phyloP scores from a whole-genome alignment of 352 stramenopile genomes.

The Pythium rhizo-oryzae region DNA sequence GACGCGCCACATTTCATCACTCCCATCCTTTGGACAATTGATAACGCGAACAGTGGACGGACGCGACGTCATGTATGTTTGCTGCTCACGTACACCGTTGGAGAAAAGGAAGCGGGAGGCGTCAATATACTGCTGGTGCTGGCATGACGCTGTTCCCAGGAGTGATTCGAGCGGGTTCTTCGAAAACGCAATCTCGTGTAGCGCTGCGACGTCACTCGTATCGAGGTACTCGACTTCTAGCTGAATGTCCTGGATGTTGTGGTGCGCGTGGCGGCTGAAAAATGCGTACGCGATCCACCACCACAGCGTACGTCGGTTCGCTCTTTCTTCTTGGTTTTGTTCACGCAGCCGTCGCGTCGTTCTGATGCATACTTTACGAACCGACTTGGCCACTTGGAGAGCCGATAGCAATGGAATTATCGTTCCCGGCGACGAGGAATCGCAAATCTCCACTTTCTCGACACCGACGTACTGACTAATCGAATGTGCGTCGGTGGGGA shows the following conservation, averaged over 20 bases:
- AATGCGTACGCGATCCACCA: conserved; percentile 9
- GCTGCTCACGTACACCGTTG: no score
- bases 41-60: no score
- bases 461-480: background rate
- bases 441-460: background rate
- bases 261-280: conserved; percentile 5
- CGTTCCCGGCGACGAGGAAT: background rate
- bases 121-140: no score
- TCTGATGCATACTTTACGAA: background rate
- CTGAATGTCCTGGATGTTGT: background rate
- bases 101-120: no score
- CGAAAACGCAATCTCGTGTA: no score
- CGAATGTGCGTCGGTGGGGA: background rate
- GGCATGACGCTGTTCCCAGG: no score
- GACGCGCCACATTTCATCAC: no score
- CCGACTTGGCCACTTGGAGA: background rate
- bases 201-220: no score
- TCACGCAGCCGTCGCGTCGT: background rate
- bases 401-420: background rate
- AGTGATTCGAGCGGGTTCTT: no score
- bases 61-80: no score
- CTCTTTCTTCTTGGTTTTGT: background rate
- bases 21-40: no score
- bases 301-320: background rate
- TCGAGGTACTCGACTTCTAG: background rate